Evolutionary conservation across 1,284 basidiomycete species (phyloP).

Genomic region (Ceratobasidium sp.): DNA sequence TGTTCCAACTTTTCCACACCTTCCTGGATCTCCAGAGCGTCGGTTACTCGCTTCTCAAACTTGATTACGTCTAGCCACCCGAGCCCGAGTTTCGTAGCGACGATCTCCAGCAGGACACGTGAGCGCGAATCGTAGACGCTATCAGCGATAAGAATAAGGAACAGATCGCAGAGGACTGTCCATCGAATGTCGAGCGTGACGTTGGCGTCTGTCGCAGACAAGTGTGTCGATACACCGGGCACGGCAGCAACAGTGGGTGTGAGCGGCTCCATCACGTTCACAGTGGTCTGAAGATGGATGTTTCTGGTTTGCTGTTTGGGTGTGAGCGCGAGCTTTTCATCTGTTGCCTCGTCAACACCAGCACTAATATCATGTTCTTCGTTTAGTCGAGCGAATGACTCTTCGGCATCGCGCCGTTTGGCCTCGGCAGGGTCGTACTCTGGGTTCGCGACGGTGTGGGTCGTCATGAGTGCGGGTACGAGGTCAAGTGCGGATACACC

Average conservation of each 20-base stretch:
- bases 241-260: constrained; percentile 54
- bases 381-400: constrained; percentile 6
- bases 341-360: constrained; percentile 42
- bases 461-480: constrained; percentile 91
- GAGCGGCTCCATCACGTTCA: constrained; percentile 64
- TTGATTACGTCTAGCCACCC: constrained; percentile 91
- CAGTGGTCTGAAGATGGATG: constrained; percentile 61
- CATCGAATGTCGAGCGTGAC: constrained; percentile 95
- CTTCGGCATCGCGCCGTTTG: constrained; percentile 53
- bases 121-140: constrained; percentile 95
- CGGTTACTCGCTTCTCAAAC: constrained; percentile 91
- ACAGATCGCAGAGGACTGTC: constrained; percentile 95
- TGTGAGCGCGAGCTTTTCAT: background rate
- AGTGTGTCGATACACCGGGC: constrained; percentile 83
- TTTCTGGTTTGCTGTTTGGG: constrained; percentile 33
- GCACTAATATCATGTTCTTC: constrained; percentile 44
- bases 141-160: constrained; percentile 91
- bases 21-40: constrained; percentile 93
- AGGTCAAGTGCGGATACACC: constrained; percentile 88
- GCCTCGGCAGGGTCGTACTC: constrained; percentile 90
- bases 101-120: constrained; percentile 81
- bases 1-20: constrained; percentile 82
- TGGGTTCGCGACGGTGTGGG: constrained; percentile 93
- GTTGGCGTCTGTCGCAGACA: constrained; percentile 82
- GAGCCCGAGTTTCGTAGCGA: constrained; percentile 83